A percentile compares a stretch with the other conserved stretches of the same genome.
Conservation (phyloP, 768 basidiomycete species). For the Mrakia gelida region DNA sequence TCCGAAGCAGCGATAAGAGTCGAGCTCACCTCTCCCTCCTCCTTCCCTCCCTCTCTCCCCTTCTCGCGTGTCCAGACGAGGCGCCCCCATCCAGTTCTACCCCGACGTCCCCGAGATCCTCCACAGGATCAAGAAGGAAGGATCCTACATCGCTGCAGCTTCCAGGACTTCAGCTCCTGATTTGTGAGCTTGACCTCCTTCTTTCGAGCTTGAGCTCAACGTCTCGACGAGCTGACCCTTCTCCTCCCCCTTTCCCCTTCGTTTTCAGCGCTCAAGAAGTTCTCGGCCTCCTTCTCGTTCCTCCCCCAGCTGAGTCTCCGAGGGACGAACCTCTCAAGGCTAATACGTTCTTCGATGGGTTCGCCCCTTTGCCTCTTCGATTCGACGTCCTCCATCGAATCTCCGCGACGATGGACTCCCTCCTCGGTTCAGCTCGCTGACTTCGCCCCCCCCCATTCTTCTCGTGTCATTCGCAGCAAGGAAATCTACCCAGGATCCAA, state of each 20-base stretch:
- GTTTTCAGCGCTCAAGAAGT: constrained; percentile 65
- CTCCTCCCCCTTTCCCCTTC: not conserved
- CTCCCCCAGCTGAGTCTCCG: constrained; percentile 35
- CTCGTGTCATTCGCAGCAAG: constrained; percentile 45
- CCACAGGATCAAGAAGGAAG: constrained; percentile 45
- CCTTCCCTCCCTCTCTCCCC: not conserved
- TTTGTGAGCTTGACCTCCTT: constrained; percentile 53
- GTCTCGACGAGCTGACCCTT: not conserved
- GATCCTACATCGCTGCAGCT: constrained; percentile 63
- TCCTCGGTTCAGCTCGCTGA: no score
- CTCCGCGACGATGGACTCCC: no score
- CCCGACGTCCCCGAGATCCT: constrained; percentile 70
- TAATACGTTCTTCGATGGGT: constrained; percentile 46
- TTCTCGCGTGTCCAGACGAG: constrained; percentile 47
- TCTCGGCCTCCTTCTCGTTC: constrained; percentile 50
- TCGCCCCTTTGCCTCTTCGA: constrained; percentile 33
- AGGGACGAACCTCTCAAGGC: constrained; percentile 40
- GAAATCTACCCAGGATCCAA: constrained; percentile 60
- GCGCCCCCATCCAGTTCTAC: constrained; percentile 64
- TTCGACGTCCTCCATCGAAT: no score
- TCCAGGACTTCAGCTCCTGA: constrained; percentile 66
- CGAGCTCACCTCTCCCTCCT: constrained; percentile 1
- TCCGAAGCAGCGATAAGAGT: not conserved
- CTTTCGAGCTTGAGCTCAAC: not conserved
- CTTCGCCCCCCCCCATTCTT: constrained; percentile 46